These are phyloP conservation scores for Ephemerocybe angulata DNA, from an alignment of 768 basidiomycete species.

Conservation along the genomic window DNA sequence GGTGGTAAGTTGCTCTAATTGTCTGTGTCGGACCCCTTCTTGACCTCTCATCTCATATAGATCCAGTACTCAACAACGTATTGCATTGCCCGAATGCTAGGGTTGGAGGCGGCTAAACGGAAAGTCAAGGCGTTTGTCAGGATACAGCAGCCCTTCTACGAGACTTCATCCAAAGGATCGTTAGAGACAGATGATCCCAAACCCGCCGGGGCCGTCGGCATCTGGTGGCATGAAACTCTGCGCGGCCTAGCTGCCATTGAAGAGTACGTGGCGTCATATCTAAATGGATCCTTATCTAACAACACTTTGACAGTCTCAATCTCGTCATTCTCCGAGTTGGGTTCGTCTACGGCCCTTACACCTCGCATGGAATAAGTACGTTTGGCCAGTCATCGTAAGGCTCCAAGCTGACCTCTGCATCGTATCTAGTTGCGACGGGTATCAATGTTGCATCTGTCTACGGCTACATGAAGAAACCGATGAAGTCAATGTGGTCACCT, in stretches of 20 bases:
- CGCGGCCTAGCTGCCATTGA: slow-evolving; percentile 71
- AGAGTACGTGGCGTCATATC: slow-evolving; percentile 42
- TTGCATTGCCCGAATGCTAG: slow-evolving; percentile 63
- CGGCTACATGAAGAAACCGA: slow-evolving; percentile 76
- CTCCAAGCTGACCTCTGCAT: slow-evolving; percentile 4
- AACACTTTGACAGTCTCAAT: slow-evolving; percentile 52
- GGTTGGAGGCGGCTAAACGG: slow-evolving; percentile 73
- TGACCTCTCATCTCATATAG: slow-evolving; percentile 31
- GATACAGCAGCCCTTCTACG: slow-evolving; percentile 75
- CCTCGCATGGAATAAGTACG: slow-evolving; percentile 65
- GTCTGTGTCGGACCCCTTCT: neutral
- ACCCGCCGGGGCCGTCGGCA: slow-evolving; percentile 65
- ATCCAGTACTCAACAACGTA: slow-evolving; percentile 78
- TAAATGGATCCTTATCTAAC: slow-evolving; percentile 12
- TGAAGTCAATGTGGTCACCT: slow-evolving; percentile 86
- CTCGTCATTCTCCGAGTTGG: slow-evolving; percentile 75
- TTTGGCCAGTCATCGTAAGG: slow-evolving; percentile 11
- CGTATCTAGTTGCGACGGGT: slow-evolving; percentile 56
- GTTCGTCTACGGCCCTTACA: slow-evolving; percentile 79
- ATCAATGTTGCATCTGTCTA: slow-evolving; percentile 79
- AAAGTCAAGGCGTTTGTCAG: slow-evolving; percentile 78
- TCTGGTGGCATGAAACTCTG: slow-evolving; percentile 88
- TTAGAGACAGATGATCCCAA: slow-evolving; percentile 74
- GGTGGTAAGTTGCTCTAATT: slow-evolving; percentile 43
- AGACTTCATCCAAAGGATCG: slow-evolving; percentile 62